Conservation (phyloP, 208 protist species). For the Balamuthia mandrillaris region DNA sequence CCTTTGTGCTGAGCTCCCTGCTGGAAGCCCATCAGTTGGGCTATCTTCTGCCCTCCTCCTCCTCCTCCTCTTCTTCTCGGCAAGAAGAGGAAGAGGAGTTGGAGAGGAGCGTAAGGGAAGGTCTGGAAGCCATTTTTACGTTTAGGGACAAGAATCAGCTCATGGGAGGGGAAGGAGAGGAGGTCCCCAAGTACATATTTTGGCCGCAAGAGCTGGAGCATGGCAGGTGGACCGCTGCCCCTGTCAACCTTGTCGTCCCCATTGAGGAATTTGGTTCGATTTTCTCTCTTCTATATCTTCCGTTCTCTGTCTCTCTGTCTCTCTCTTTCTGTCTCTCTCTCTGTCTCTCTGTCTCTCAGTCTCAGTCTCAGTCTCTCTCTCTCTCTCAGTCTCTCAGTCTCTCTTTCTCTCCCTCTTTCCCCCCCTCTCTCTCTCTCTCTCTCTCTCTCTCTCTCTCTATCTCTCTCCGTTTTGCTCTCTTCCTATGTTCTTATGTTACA, state of each 20-base stretch:
- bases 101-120: not conserved
- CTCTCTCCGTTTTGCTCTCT: no score
- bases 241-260: not conserved
- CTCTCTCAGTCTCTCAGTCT: no score
- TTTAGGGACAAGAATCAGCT: constrained; percentile 21
- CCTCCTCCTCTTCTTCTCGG: not conserved
- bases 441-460: no score
- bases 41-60: not conserved
- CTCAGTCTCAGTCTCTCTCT: no score
- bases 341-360: no score
- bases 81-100: not conserved
- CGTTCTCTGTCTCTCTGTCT: no score
- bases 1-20: not conserved
- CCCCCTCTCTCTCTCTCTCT: no score
- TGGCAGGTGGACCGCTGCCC: not conserved
- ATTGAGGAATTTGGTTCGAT: not conserved
- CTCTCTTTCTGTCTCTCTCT: no score
- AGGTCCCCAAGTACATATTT: not conserved
- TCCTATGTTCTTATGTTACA: no score
- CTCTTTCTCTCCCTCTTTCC: no score
- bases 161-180: not conserved
- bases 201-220: not conserved
- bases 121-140: not conserved
- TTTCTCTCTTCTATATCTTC: no score
- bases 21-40: not conserved